Percentiles rank a stretch among this genome's conserved stretches.
Conservation (phyloP, 257 asterid species). For the Penstemon davidsonii region DNA sequence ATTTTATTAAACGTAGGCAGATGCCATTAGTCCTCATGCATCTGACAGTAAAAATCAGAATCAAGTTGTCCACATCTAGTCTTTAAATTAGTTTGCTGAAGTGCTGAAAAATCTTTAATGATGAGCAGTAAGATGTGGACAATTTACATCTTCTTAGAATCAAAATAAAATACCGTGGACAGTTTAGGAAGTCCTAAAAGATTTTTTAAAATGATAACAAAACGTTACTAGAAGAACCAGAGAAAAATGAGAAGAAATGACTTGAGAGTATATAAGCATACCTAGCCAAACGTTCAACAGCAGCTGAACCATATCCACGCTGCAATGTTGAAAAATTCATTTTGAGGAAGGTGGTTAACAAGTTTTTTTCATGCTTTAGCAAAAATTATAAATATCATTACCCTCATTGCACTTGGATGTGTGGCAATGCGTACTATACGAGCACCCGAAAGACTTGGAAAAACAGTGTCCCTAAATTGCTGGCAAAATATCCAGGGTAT, state of each 20-base stretch:
- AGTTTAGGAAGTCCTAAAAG: not conserved
- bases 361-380: constrained; percentile 2
- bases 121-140: not conserved
- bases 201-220: not conserved
- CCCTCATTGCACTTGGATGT: constrained; percentile 97
- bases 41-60: too few species aligned
- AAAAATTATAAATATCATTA: constrained; percentile 37
- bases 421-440: constrained; percentile 97
- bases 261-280: constrained; percentile 29
- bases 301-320: constrained; percentile 91
- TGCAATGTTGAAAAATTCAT: constrained; percentile 40
- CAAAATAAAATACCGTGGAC: not conserved
- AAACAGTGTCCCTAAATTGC: constrained; percentile 68
- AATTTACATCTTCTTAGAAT: not conserved
- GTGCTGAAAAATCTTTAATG: not conserved
- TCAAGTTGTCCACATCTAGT: not conserved
- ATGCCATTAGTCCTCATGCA: too few species aligned
- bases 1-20: too few species aligned
- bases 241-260: constrained; percentile 15
- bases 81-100: not conserved
- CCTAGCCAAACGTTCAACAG: constrained; percentile 80
- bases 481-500: constrained; percentile 94
- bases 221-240: not conserved
- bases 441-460: constrained; percentile 93
- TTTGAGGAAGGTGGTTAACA: constrained; percentile 19